These are phyloP conservation scores for Ephemerocybe angulata DNA, from an alignment of 768 basidiomycete species.

Conservation along the genomic window DNA sequence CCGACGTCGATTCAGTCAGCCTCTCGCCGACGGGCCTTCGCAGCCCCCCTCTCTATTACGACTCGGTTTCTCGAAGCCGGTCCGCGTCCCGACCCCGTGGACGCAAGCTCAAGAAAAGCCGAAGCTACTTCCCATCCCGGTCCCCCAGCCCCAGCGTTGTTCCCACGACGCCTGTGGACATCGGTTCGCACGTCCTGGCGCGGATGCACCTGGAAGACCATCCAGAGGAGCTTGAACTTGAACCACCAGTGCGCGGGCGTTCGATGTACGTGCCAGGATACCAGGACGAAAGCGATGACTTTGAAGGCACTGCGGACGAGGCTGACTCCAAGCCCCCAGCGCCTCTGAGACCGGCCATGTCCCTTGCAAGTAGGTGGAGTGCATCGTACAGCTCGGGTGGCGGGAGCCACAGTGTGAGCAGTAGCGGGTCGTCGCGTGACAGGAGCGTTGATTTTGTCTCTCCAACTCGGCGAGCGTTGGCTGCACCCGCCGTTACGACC, in stretches of 20 bases:
- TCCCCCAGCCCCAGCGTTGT: constrained; percentile 47
- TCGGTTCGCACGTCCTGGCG: constrained; percentile 14
- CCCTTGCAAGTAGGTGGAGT: not conserved
- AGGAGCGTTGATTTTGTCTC: not conserved
- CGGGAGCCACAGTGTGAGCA: too few relatives aligned
- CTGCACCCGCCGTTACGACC: too few relatives aligned
- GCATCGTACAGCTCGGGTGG: not conserved
- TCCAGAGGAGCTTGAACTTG: constrained; percentile 25
- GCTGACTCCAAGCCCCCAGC: not conserved
- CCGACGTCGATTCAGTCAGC: not conserved
- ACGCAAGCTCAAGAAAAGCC: constrained; percentile 25
- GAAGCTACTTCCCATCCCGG: constrained; percentile 30
- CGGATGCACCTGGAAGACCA: constrained; percentile 21
- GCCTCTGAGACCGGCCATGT: not conserved
- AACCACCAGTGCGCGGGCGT: constrained; percentile 13
- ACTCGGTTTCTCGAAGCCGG: constrained; percentile 5
- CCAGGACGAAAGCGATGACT: constrained; percentile 13
- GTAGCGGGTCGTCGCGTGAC: not conserved
- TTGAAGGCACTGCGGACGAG: constrained; percentile 8
- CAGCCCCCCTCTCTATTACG: constrained; percentile 2
- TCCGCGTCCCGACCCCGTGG: constrained; percentile 32
- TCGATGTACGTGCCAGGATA: constrained; percentile 2
- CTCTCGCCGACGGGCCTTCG: constrained; percentile 3
- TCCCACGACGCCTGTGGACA: constrained; percentile 43
- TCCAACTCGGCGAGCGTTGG: too few relatives aligned